Evolutionary conservation across 805 yeast species (phyloP).

Genomic region (Saccharomycopsis schoenii): DNA sequence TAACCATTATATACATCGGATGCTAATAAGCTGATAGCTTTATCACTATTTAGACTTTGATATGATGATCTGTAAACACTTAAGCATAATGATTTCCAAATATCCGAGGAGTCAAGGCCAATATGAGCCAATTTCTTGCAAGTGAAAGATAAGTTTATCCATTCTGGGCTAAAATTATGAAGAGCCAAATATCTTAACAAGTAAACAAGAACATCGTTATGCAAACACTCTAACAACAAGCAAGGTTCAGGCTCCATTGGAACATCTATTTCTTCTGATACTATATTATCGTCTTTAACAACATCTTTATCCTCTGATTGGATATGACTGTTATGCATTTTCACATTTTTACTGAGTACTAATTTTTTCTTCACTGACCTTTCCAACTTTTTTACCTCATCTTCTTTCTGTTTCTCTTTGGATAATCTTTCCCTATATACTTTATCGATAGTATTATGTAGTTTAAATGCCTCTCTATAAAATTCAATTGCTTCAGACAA

Average conservation of each 20-base stretch:
- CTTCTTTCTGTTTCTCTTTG: conserved; percentile 1
- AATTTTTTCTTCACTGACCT: not conserved
- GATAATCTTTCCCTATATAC: conserved; percentile 40
- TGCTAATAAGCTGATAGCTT: conserved; percentile 1
- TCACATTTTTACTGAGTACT: not conserved
- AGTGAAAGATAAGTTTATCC: conserved; percentile 52
- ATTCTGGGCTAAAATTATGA: conserved; percentile 43
- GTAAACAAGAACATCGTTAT: conserved; percentile 47
- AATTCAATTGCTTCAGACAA: conserved; percentile 73
- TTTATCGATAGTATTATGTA: conserved; percentile 52
- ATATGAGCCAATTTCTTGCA: conserved; percentile 37
- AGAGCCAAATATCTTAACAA: conserved; percentile 40
- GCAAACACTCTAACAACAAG: conserved; percentile 34
- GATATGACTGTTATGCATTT: not conserved
- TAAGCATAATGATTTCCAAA: conserved; percentile 11
- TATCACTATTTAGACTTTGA: not conserved
- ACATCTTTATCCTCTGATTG: not conserved
- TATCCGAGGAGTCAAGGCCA: conserved; percentile 10
- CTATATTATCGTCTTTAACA: not conserved
- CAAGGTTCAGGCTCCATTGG: conserved; percentile 24
- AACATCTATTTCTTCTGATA: conserved; percentile 9
- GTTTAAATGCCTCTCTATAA: conserved; percentile 62
- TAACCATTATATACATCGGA: conserved; percentile 21
- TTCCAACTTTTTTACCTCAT: not conserved
- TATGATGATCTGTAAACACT: conserved; percentile 1